Evolutionary conservation across 345 rosid genomes (phyloP), one percentile per base, ranked within the genome.

Genomic region (Diplotaxis tenuifolia): DNA sequence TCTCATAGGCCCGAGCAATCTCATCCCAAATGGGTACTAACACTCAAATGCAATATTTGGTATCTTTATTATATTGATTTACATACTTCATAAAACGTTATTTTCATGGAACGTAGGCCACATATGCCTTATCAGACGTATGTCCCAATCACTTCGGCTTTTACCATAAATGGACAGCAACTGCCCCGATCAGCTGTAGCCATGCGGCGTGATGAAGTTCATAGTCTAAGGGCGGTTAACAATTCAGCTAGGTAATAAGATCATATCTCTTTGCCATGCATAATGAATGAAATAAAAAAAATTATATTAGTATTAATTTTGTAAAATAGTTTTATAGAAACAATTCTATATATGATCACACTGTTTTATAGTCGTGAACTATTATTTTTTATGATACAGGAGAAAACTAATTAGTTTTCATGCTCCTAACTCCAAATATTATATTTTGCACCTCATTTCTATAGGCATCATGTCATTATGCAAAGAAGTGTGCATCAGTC

Each of bases 31-130:
- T 14, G 1, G 16, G 62, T 68, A 68, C 16, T 16, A 16, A 2
- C 20, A 42, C 40, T 68, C 40, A 45, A 45, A 27, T 27, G 14
- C 8, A 57, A 7, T 9, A 25, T 4, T 25, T 27, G 31, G 49
- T 20, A 47, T 28, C n/a, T 36, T 49, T 25, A 23, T 55, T 54
- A 32, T 20, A 57, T 38, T 25, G 27, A 69, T 23, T 9, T 52
- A 70, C 2, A 58, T 9, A 42, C 38, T 23, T 20, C 20, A 14
- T 53, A 50, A 15, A 5, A 68, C 31, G 10, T 45, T 23, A 29
- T 8, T 49, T 29, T 71, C n/a, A 61, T 71, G 32, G 49, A 34
- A 50, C 60, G 12, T 62, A 72, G 75, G 62, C 25, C 19, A 7
- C 55, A 25, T 15, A 2, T 21, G 49, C 7, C 34, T 6, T 23